Conservation (phyloP, 73 alveolate genomes). For the Paramecium octaurelia region DNA sequence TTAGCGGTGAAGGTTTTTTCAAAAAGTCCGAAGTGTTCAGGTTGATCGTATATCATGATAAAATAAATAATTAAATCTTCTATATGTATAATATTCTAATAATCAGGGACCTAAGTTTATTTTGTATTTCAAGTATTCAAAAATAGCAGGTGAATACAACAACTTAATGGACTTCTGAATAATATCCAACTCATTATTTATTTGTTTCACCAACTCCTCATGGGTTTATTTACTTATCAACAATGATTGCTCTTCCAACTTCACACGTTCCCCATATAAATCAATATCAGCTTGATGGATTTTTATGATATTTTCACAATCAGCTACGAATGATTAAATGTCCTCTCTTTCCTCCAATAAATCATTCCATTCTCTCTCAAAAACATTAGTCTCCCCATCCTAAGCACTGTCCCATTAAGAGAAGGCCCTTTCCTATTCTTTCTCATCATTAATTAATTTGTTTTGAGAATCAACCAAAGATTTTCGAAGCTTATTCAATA, state of each 20-base stretch:
- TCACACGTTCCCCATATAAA: slow-evolving; percentile 36
- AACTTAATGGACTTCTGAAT: slow-evolving; percentile 28
- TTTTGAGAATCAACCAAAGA: slow-evolving; percentile 19
- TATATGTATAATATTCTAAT: background rate
- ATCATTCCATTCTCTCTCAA: slow-evolving; percentile 14
- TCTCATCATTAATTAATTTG: background rate
- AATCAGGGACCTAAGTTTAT: slow-evolving; percentile 25
- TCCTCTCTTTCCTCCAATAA: slow-evolving; percentile 41
- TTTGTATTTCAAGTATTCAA: slow-evolving; percentile 44
- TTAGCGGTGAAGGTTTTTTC: slow-evolving; percentile 8
- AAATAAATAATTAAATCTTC: slow-evolving; percentile 15
- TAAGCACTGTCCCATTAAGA: background rate
- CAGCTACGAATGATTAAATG: slow-evolving; percentile 14
- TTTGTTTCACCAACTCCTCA: slow-evolving; percentile 8
- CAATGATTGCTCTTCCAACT: background rate
- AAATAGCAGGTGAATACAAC: slow-evolving; percentile 23
- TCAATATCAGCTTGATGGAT: slow-evolving; percentile 23
- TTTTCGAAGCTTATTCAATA: background rate
- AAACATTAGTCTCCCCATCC: slow-evolving; percentile 16
- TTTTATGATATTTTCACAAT: slow-evolving; percentile 38
- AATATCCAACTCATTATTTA: slow-evolving; percentile 45
- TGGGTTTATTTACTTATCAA: slow-evolving; percentile 22
- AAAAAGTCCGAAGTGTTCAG: slow-evolving; percentile 41
- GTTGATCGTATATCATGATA: slow-evolving; percentile 49
- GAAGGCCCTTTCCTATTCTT: background rate